Percentiles rank a stretch among this genome's conserved stretches.
These are phyloP conservation scores for Amphicarpaea edgeworthii DNA, from an alignment of 306 rosid species.

Conservation along the genomic window DNA sequence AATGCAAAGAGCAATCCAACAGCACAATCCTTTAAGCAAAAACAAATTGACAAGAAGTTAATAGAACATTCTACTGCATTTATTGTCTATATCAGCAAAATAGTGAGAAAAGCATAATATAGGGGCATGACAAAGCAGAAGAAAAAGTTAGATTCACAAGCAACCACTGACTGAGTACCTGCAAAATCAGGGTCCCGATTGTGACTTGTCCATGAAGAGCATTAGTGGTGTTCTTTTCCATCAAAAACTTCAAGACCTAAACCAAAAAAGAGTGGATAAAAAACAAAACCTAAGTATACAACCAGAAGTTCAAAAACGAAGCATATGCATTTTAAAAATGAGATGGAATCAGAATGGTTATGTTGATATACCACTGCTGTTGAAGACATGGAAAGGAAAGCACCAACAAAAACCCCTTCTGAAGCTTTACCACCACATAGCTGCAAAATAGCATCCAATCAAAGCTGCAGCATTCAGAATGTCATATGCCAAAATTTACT, in stretches of 20 bases:
- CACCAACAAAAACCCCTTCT: slow-evolving; percentile 93
- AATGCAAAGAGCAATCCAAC: slow-evolving; percentile 98
- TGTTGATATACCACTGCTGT: slow-evolving; percentile 85
- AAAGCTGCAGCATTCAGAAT: slow-evolving; percentile 46
- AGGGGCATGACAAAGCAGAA: slow-evolving; percentile 2
- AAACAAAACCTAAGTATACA: slow-evolving; percentile 23
- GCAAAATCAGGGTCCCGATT: slow-evolving; percentile 90
- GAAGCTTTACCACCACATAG: slow-evolving; percentile 95
- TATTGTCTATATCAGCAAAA: slow-evolving; percentile 31
- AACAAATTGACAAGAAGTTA: slow-evolving; percentile 43
- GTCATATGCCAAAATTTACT: slow-evolving; percentile 44
- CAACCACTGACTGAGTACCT: slow-evolving; percentile 57
- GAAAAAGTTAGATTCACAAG: slow-evolving; percentile 1
- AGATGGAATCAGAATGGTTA: slow-evolving; percentile 34
- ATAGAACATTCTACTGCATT: slow-evolving; percentile 40
- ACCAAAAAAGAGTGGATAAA: slow-evolving; percentile 32
- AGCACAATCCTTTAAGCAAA: slow-evolving; percentile 82
- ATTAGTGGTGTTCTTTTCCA: slow-evolving; percentile 82
- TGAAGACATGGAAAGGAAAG: slow-evolving; percentile 93
- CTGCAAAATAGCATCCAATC: slow-evolving; percentile 66
- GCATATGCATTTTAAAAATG: slow-evolving; percentile 7
- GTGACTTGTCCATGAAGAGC: slow-evolving; percentile 97
- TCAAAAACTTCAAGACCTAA: slow-evolving; percentile 92
- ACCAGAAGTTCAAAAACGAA: slow-evolving; percentile 21
- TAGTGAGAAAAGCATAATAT: slow-evolving; percentile 15